These are phyloP conservation scores for Verbascum thapsus DNA, from an alignment of 257 asterid genomes.

Conservation along the genomic window DNA sequence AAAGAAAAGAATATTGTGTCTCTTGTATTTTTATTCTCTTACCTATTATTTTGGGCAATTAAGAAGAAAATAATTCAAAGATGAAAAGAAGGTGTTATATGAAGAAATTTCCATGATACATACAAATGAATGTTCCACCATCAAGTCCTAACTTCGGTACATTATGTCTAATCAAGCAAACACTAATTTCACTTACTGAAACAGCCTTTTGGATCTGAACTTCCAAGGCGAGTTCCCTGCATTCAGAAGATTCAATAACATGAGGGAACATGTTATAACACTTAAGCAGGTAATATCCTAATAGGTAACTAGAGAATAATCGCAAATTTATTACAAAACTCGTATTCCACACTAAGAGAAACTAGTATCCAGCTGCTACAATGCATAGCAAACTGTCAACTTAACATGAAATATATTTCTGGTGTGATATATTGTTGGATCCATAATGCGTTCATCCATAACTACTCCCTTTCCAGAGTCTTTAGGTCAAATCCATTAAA, in stretches of 20 bases:
- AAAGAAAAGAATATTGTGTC: constrained; percentile 6
- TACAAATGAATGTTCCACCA: constrained; percentile 17
- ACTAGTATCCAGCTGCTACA: neutral
- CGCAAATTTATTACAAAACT: constrained; percentile 3
- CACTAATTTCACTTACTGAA: constrained; percentile 72
- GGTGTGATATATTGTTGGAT: constrained; percentile 14
- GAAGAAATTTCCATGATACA: neutral
- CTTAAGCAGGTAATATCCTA: neutral
- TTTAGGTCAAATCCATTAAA: constrained; percentile 24
- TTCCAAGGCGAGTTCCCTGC: constrained; percentile 99
- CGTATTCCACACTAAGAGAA: constrained; percentile 16
- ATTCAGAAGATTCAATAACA: constrained; percentile 32
- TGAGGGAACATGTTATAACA: constrained; percentile 23
- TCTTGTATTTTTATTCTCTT: constrained; percentile 1
- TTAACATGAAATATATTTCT: constrained; percentile 1
- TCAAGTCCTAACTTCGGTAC: constrained; percentile 18
- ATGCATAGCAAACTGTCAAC: constrained; percentile 11
- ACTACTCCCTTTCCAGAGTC: constrained; percentile 8
- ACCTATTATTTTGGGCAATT: constrained; percentile 14
- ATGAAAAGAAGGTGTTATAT: neutral
- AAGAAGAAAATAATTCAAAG: no score
- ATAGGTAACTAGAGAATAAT: neutral
- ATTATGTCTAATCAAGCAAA: constrained; percentile 29
- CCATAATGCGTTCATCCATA: constrained; percentile 4
- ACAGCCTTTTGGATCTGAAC: constrained; percentile 99